Percentiles rank a stretch among this genome's conserved stretches.
These are phyloP conservation scores for Thymus mandschuricus DNA, from an alignment of 257 asterid genomes.

Conservation along the genomic window DNA sequence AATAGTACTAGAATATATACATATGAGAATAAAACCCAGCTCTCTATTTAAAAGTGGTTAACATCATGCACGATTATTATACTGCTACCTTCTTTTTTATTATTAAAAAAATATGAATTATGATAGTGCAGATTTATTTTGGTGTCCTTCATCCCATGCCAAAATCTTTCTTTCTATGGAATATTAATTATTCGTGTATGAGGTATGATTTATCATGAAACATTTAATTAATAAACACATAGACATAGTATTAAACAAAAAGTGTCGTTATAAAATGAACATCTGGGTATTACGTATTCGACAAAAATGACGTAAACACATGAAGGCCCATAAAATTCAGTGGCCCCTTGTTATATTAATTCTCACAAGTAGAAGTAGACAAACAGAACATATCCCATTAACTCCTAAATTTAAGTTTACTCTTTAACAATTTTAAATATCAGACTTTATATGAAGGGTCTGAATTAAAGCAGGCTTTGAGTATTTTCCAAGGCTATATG, in stretches of 20 bases:
- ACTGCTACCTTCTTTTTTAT: neutral
- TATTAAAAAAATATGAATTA: neutral
- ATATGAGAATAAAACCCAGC: conserved; percentile 25
- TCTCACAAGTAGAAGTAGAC: conserved; percentile 24
- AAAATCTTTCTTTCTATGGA: neutral
- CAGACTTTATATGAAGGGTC: neutral
- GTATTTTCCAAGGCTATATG: conserved; percentile 35
- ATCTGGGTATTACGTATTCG: neutral
- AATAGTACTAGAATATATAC: too few species aligned
- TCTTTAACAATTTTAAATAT: neutral
- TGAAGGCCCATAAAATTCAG: conserved; percentile 37
- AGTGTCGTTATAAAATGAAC: too few species aligned
- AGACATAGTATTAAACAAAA: too few species aligned
- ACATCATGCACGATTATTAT: conserved; percentile 17
- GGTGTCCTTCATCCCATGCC: neutral
- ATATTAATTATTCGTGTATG: too few species aligned
- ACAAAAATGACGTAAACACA: conserved; percentile 16
- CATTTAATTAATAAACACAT: too few species aligned
- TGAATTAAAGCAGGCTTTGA: conserved; percentile 25
- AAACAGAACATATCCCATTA: conserved; percentile 37
- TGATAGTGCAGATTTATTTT: conserved; percentile 2
- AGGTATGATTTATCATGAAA: too few species aligned
- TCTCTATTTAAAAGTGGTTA: neutral
- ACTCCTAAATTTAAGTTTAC: conserved; percentile 32
- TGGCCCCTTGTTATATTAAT: conserved; percentile 20